Evolutionary conservation across 495 filamentous ascomycete species (phyloP), one percentile per base, ranked within the genome.

Genomic region (Glonium stellatum): DNA sequence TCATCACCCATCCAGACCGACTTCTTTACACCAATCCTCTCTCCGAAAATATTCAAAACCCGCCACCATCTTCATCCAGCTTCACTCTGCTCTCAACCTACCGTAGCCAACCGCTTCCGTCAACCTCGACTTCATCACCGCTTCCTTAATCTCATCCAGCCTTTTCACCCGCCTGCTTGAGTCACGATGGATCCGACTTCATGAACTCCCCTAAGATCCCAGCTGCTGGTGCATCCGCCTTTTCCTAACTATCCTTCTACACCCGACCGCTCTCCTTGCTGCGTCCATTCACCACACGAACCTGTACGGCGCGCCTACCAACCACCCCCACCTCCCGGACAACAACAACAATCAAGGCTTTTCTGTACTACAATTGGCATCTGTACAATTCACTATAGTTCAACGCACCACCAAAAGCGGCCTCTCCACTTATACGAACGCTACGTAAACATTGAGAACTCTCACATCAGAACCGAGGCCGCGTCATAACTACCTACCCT

Each of bases 401-500:
- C 10, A 4, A 44, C 10, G 10, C 12, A 13, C 12, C 39, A 44
- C 39, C 12, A 13, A 44, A 12, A 51, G 4, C 21, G 4, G 11
- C 4, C 21, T 21, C 48, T 51, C 19, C 48, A 13, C 12, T 13
- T 51, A 51, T 3, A 51, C 21, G 27, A 31, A 44, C 39, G 12
- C 8, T 15, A 39, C 8, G 36, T 8, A 39, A 39, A 39, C 15
- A 44, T 44, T 44, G 10, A 13, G 39, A 44, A 44, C 51, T 62
- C 37, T 34, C 46, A 42, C 52, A 22, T n/a, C 27, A 27, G 18
- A 52, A 37, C 49, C 51, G 3, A 59, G 31, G 46, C 57, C 62
- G 53, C 51, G 44, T 41, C 62, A 54, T 34, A 23, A 49, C 19
- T 18, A 13, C 52, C n/a, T n/a, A 42, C 21, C 12, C 31, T 36